phyloP scores from a whole-genome alignment of 441 rosid species.

The Hura crepitans region DNA sequence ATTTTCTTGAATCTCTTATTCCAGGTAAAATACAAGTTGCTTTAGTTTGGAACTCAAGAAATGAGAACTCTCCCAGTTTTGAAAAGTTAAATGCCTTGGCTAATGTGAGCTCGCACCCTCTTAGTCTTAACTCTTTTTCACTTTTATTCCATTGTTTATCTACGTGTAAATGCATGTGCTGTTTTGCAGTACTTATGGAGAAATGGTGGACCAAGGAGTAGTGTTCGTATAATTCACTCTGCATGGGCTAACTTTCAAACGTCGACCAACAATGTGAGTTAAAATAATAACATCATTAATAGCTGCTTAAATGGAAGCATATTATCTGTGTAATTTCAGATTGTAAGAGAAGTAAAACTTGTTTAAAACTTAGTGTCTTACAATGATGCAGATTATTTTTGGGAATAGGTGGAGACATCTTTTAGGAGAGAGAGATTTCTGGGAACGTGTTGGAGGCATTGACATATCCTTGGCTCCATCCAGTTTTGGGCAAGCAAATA shows the following conservation, averaged over 20 bases:
- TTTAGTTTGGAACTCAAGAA: slow-evolving; percentile 92
- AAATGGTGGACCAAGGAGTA: slow-evolving; percentile 68
- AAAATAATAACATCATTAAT: not conserved
- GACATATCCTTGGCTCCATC: slow-evolving; percentile 86
- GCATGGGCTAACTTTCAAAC: slow-evolving; percentile 99
- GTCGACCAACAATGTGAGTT: slow-evolving; percentile 79
- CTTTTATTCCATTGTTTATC: not conserved
- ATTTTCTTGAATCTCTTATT: slow-evolving; percentile 19
- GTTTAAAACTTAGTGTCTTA: slow-evolving; percentile 16
- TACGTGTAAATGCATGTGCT: not conserved
- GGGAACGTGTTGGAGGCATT: slow-evolving; percentile 93
- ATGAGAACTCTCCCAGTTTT: slow-evolving; percentile 60
- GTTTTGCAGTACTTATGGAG: slow-evolving; percentile 72
- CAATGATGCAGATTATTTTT: slow-evolving; percentile 68
- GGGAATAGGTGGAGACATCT: slow-evolving; percentile 97
- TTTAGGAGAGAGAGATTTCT: slow-evolving; percentile 83
- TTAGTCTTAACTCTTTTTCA: not conserved
- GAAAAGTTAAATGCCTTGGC: slow-evolving; percentile 72
- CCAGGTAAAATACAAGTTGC: slow-evolving; percentile 81
- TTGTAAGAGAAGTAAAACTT: not conserved
- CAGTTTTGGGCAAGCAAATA: slow-evolving; percentile 95
- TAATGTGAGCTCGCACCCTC: slow-evolving; percentile 41
- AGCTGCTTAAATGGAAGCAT: not conserved
- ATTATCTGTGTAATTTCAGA: not conserved
- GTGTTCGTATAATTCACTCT: slow-evolving; percentile 60